phyloP scores from a whole-genome alignment of 345 rosid species.

The Triadica sebifera region DNA sequence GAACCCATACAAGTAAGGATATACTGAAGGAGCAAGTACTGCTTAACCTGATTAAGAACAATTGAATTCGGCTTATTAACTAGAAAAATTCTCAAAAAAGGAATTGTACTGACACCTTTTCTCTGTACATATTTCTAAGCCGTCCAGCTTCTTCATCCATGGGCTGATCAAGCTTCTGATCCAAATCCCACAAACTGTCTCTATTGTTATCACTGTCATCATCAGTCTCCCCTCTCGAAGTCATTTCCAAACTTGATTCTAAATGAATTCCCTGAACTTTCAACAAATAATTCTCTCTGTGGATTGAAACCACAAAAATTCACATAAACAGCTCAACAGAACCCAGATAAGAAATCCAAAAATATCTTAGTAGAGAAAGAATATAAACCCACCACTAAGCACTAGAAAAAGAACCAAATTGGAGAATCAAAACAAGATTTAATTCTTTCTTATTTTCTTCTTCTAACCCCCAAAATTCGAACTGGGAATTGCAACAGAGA shows the following conservation, averaged over 20 bases:
- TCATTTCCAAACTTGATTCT: slow-evolving; percentile 37
- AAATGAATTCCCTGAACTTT: neutral
- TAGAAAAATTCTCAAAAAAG: neutral
- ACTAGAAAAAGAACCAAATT: neutral
- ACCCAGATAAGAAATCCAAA: no score
- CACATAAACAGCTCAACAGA: neutral
- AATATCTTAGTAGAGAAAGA: neutral
- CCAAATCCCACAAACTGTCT: slow-evolving; percentile 90
- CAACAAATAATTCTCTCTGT: neutral
- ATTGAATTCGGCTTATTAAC: neutral
- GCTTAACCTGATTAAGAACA: neutral
- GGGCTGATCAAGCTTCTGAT: slow-evolving; percentile 88
- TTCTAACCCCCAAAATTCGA: neutral
- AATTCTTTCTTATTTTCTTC: neutral
- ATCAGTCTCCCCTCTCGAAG: slow-evolving; percentile 45
- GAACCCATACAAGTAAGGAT: neutral
- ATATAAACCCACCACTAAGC: neutral
- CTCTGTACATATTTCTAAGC: slow-evolving; percentile 62
- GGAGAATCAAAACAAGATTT: neutral
- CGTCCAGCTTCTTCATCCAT: slow-evolving; percentile 97
- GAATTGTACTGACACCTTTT: slow-evolving; percentile 50
- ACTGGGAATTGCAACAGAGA: neutral
- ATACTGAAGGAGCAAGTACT: neutral
- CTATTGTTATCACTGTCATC: slow-evolving; percentile 46
- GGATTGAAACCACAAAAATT: neutral